phyloP scores from a whole-genome alignment of 106 monocot genomes.

The Triglochin maritima region DNA sequence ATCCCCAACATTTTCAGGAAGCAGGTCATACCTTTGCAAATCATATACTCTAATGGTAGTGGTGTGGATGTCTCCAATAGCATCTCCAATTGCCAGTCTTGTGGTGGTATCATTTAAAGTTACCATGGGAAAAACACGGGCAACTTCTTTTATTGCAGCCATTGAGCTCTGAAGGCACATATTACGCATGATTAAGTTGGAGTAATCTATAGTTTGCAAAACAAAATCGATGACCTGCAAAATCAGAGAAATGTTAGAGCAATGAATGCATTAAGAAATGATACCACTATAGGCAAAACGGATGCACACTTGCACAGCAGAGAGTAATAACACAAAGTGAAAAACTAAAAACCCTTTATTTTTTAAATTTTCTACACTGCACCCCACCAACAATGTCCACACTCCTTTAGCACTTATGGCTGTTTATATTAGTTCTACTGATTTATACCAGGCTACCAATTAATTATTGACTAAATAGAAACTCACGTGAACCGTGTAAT shows the following conservation, averaged over 20 bases:
- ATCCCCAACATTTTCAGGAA: no score
- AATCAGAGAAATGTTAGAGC: conserved; percentile 10
- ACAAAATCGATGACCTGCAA: conserved; percentile 67
- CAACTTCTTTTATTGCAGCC: conserved; percentile 70
- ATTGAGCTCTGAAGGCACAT: conserved; percentile 66
- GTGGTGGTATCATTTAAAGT: conserved; percentile 63
- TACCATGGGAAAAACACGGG: conserved; percentile 92
- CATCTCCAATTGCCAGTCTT: conserved; percentile 84
- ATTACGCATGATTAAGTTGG: conserved; percentile 86
- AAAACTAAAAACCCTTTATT: background rate
- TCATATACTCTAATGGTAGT: conserved; percentile 75
- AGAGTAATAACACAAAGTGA: background rate
- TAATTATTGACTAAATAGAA: no score
- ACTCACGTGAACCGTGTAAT: no score
- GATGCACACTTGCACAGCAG: no score
- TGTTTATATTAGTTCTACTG: no score
- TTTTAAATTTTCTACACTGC: no score
- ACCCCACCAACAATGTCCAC: no score
- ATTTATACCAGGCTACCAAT: no score
- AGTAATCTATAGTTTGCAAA: conserved; percentile 88
- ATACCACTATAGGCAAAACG: no score
- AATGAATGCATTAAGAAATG: conserved; percentile 1
- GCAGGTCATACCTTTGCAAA: conserved; percentile 58
- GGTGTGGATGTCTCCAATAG: conserved; percentile 66
- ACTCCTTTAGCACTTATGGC: no score